Evolutionary conservation across 345 rosid species (phyloP).

Genomic region (Geranium brycei): DNA sequence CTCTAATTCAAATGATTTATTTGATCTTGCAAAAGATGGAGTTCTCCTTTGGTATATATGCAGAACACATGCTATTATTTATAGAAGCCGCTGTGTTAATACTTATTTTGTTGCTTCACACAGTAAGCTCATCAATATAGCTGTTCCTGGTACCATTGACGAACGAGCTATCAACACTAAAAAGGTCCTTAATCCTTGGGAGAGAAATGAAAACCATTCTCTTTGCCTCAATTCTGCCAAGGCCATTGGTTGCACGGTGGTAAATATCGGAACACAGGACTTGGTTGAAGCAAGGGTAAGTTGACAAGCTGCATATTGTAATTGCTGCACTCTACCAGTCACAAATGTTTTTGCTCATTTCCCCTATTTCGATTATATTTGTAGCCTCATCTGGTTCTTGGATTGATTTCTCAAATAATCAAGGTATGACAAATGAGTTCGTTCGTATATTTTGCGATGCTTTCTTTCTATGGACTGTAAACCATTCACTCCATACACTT

Average conservation of each 20-base stretch:
- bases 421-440: conserved; percentile 44
- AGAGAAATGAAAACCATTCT: conserved; percentile 94
- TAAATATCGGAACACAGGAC: conserved; percentile 89
- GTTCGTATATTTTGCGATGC: background rate
- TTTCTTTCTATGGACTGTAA: background rate
- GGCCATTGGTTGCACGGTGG: conserved; percentile 98
- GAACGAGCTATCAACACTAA: conserved; percentile 96
- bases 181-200: conserved; percentile 77
- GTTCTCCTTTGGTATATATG: conserved; percentile 76
- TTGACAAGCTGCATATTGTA: background rate
- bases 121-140: conserved; percentile 95
- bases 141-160: conserved; percentile 97
- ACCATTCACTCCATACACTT: background rate
- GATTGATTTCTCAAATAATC: conserved; percentile 87
- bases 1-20: conserved; percentile 61
- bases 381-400: conserved; percentile 91
- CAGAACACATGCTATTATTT: background rate
- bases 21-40: conserved; percentile 82
- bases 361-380: background rate
- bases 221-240: conserved; percentile 96
- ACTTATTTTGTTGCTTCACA: conserved; percentile 15
- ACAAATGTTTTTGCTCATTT: background rate
- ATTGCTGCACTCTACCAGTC: background rate
- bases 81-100: conserved; percentile 12
- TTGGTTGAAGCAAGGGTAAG: conserved; percentile 92